Evolutionary conservation across 2,329 filamentous ascomycete species (phyloP), one percentile per base, ranked within the genome.

Genomic region (Ceratocystis smalleyi): DNA sequence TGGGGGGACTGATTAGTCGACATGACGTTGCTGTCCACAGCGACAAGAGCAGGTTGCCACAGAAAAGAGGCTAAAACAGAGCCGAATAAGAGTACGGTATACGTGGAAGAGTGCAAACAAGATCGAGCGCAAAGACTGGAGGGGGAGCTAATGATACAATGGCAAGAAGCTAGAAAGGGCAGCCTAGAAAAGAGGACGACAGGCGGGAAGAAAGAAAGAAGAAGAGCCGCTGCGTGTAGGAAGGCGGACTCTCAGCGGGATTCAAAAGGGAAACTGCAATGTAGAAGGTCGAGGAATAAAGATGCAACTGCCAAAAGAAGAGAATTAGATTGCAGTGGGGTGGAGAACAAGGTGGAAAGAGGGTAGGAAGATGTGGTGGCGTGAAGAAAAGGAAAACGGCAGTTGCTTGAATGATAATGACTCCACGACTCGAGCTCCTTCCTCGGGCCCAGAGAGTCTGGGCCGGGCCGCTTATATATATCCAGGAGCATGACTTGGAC

Each of bases 1-100:
- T 27, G 62, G 12, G 19, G 43, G 27, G 47, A 22, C 59, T 57
- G 62, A 45, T 59, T 59, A 22, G 54, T 17, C 10, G 62, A 59
- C 62, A 64, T 64, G 12, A 35, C 40, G 8, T 2, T 35, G n/a
- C 1, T 45, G 24, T n/a, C 5, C 32, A 43, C n/a, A 43, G n/a
- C 40, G 57, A 59, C 32, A 22, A 43, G 19, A 40, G 22, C n/a
- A 43, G 24, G 8, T 30, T 24, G 10, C 8, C n/a, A 43, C 5
- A 30, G 51, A 3, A 22, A 43, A 43, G 12, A 24, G 8, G 45
- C 17, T 15, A 12, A 47, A 27, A 19, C 12, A 12, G 10, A 5
- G 19, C 17, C 6, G 19, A 22, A 47, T 3, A 47, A 22, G 7
- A 22, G 17, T 2, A 47, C 45, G 45, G 6, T 47, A 47, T 47